Evolutionary conservation across 257 asterid species (phyloP).

Genomic region (Ocimum tenuiflorum): DNA sequence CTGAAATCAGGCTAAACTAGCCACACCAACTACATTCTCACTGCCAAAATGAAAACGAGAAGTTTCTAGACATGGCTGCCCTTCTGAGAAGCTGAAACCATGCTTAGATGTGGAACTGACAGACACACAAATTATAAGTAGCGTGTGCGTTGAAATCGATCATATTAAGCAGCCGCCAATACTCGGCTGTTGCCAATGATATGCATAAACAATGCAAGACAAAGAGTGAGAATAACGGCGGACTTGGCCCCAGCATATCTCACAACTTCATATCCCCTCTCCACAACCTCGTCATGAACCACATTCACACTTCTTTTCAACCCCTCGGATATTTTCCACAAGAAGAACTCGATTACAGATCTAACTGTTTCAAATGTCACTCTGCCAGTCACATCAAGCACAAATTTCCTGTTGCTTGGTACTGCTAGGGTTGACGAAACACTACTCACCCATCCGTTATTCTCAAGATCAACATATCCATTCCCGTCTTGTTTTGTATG

Average conservation of each 20-base stretch:
- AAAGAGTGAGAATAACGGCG: slow-evolving; percentile 60
- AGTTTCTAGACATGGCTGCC: too few relatives aligned
- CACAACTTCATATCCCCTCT: slow-evolving; percentile 68
- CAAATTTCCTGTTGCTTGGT: slow-evolving; percentile 72
- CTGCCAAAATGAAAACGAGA: too few relatives aligned
- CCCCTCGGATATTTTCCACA: slow-evolving; percentile 53
- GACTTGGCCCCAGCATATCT: slow-evolving; percentile 76
- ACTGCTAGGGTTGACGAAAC: slow-evolving; percentile 77
- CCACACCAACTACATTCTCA: neutral
- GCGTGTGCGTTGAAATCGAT: slow-evolving; percentile 9
- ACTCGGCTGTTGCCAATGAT: slow-evolving; percentile 48
- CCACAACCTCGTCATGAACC: slow-evolving; percentile 56
- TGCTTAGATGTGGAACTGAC: neutral
- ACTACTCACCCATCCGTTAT: slow-evolving; percentile 62
- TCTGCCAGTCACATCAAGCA: slow-evolving; percentile 87
- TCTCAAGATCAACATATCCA: slow-evolving; percentile 32
- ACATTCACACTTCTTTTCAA: slow-evolving; percentile 53
- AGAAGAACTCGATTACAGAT: slow-evolving; percentile 55
- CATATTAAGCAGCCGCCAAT: slow-evolving; percentile 51
- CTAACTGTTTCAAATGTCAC: slow-evolving; percentile 82
- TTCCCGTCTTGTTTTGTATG: slow-evolving; percentile 21
- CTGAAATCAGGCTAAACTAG: neutral
- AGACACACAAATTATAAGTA: neutral
- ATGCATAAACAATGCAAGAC: slow-evolving; percentile 61
- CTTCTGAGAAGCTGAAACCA: neutral